Base-by-base conservation (phyloP, 177 flowering plant genomes). In the Vitis hybrid region DNA sequence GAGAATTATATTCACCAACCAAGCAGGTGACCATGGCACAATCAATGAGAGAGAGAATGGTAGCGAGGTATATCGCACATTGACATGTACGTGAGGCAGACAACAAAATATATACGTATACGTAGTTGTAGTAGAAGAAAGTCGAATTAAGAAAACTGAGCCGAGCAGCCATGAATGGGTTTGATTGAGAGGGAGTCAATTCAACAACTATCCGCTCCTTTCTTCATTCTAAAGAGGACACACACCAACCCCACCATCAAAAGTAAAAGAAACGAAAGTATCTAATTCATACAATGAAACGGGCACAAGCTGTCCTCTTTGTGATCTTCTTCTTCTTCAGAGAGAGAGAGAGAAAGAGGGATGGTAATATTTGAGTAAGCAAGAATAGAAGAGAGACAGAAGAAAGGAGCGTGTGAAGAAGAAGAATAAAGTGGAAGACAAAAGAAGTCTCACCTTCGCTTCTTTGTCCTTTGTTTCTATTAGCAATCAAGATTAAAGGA, bases 161-260 rank as follows among this genome's bases (percentile, higher is more conserved):
- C 57, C 57, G 57, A 27, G 30, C 30, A 27, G 30, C 30, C 5
- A 27, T 15, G 15, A 15, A 35, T 18, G 49, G n/a, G n/a, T 27
- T 27, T 27, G 30, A 27, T 27, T 27, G 30, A 11, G 73, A 71
- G 70, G 70, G 77, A 41, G 4, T 30, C 68, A 66, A 32, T 66
- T 64, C 66, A 73, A 77, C 79, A 64, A 77, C 60, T 49, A 60
- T 64, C 21, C 71, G 71, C 74, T 73, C 78, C 79, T 70, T 70
- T 68, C 77, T 63, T 73, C 58, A 64, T 80, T 73, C 78, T 74
- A 74, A 76, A 78, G 77, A 69, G 77, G 65, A 65, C 58, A 68
- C 81, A 73, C 73, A 80, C 78, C 83, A 72, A 81, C 80, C 73
- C 79, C 75, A 79, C 70, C 76, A 51, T 56, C 56, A 61, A 78